Evolutionary conservation across 1,284 basidiomycete species (phyloP).

Genomic region (Anthracocystis panici-leucophaei): DNA sequence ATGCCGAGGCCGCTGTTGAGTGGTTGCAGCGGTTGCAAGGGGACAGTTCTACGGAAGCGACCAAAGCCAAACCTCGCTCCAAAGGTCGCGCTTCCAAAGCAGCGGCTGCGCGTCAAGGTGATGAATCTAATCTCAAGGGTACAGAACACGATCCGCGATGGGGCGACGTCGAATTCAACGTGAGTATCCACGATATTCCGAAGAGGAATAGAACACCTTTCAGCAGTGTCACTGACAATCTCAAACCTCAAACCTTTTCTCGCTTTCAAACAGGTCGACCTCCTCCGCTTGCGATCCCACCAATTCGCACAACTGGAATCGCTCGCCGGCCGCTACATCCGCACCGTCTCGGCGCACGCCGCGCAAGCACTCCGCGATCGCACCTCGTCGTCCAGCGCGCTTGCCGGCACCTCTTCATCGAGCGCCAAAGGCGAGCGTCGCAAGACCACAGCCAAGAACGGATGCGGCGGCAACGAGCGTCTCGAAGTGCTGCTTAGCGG

Average conservation of each 20-base stretch:
- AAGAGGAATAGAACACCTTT: neutral
- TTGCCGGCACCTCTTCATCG: slow-evolving; percentile 28
- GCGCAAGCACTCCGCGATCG: slow-evolving; percentile 53
- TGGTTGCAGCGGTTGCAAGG: slow-evolving; percentile 27
- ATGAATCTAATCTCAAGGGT: slow-evolving; percentile 32
- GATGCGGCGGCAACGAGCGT: slow-evolving; percentile 33
- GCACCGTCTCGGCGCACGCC: slow-evolving; percentile 50
- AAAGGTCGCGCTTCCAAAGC: slow-evolving; percentile 35
- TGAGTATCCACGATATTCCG: neutral
- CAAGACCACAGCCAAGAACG: slow-evolving; percentile 23
- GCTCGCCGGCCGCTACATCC: slow-evolving; percentile 44
- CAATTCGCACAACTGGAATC: slow-evolving; percentile 52
- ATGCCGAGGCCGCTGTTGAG: slow-evolving; percentile 43
- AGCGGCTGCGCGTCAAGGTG: slow-evolving; percentile 20
- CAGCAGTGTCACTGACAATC: neutral
- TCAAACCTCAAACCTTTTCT: neutral
- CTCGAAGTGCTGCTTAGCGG: slow-evolving; percentile 51
- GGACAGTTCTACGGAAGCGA: slow-evolving; percentile 5
- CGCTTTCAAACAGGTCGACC: slow-evolving; percentile 22
- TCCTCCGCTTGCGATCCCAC: slow-evolving; percentile 47
- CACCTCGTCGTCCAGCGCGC: slow-evolving; percentile 38
- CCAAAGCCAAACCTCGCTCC: slow-evolving; percentile 30
- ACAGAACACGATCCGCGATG: slow-evolving; percentile 58
- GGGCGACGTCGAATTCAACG: slow-evolving; percentile 52
- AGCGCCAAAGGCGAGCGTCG: slow-evolving; percentile 34